Base-by-base conservation (phyloP, 352 stramenopile species). In the Phytophthora macrochlamydospora region DNA sequence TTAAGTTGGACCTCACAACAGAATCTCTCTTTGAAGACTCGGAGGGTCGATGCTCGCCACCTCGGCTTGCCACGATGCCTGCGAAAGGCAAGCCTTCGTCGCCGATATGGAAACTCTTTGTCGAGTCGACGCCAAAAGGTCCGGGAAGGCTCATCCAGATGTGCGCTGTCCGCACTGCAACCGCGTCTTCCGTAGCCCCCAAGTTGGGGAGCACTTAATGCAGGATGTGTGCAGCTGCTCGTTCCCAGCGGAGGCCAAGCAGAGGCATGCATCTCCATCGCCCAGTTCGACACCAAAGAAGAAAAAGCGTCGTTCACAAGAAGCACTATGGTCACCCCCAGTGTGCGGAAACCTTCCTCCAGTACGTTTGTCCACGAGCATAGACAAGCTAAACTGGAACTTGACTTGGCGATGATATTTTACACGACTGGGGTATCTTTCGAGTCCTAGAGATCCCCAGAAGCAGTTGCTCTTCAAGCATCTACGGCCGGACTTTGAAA, bases 331-430 rank as follows among this genome's bases (percentile, higher is more conserved):
- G 6, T 46, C 40, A 9, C 45, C 45, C 33, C 45, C 5, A 51
- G 45, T 13, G 13, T n/a, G n/a, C n/a, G 45, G 6, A 51, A 51
- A 13, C 31, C 28, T 4, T 24, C 45, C 12, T 11, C 45, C 18
- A 31, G 33, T 14, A 35, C 14, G 7, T 9, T 35, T 33, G 8
- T 14, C 5, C 45, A 9, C 33, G 45, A 51, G 45, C 24, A 51
- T 35, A 24, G 45, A 5, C 45, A 35, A 35, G 18, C n/a, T 35
- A 24, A 51, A n/a, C n/a, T 51, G 5, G 45, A 51, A 13, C 45
- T 51, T 4, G 45, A 51, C 9, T 35, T 56, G 30, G 50, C 50
- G 7, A 56, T 44, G 50, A 32, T 7, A 5, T 56, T 56, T 13
- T 43, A 56, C 13, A 32, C 50, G 1, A 56, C 32, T 7, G 50